phyloP scores from a whole-genome alignment of 2,329 filamentous ascomycete species.

The Teratosphaeria epicoccoides region DNA sequence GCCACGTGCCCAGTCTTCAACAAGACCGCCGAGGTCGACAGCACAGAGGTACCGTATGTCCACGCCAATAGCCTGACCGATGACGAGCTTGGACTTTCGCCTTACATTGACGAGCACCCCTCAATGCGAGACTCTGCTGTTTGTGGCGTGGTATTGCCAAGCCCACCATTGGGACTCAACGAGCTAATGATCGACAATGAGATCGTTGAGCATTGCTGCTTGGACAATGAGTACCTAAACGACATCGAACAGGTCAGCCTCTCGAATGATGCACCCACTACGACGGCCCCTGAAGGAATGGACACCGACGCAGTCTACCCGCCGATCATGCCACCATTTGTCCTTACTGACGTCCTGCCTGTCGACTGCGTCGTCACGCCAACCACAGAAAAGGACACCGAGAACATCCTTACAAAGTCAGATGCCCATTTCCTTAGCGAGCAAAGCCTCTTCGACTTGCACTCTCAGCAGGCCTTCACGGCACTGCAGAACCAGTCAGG shows the following conservation, averaged over 20 bases:
- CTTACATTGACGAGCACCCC: conserved; percentile 4
- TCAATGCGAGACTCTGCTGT: conserved; percentile 10
- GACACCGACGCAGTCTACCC: not conserved
- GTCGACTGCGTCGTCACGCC: not conserved
- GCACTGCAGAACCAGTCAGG: not conserved
- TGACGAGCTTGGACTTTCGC: conserved; percentile 10
- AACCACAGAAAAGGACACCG: conserved; percentile 2
- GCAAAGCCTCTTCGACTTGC: conserved; percentile 15
- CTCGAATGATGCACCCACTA: not conserved
- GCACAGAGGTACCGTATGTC: conserved; percentile 15
- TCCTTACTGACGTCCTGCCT: conserved; percentile 2
- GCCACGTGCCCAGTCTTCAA: not conserved
- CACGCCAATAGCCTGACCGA: conserved; percentile 20
- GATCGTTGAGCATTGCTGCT: not conserved
- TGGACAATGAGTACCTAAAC: not conserved
- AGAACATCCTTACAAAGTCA: conserved; percentile 7
- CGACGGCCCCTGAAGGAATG: not conserved
- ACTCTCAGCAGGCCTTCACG: not conserved
- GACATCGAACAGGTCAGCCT: not conserved
- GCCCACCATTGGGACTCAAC: conserved; percentile 9
- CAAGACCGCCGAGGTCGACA: conserved; percentile 14
- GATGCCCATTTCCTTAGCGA: conserved; percentile 19
- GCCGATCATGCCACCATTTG: not conserved
- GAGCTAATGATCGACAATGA: conserved; percentile 14
- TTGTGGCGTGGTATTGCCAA: conserved; percentile 8